Conservation (phyloP, 352 stramenopile genomes). For the Phytophthora aleatoria region DNA sequence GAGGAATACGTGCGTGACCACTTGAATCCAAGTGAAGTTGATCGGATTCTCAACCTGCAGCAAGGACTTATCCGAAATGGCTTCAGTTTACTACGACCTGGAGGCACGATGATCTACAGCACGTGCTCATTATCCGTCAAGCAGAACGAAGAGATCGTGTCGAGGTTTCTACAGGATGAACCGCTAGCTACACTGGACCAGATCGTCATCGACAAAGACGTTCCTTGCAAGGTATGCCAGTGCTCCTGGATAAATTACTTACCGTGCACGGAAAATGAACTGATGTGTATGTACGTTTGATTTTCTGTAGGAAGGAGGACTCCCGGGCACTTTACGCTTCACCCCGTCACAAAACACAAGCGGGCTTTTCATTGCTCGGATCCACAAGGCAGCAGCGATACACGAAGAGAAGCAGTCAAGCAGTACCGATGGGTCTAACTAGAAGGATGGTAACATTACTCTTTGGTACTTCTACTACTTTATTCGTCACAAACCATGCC, state of each 20-base stretch:
- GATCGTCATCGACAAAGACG: slow-evolving; percentile 40
- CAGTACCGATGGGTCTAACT: background rate
- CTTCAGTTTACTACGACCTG: slow-evolving; percentile 86
- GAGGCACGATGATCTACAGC: slow-evolving; percentile 94
- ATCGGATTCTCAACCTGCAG: slow-evolving; percentile 70
- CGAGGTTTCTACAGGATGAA: slow-evolving; percentile 68
- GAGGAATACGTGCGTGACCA: slow-evolving; percentile 76
- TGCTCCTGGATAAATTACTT: background rate
- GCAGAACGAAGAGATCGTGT: slow-evolving; percentile 95
- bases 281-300: background rate
- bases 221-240: slow-evolving; percentile 53
- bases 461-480: background rate
- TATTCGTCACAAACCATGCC: slow-evolving; percentile 16
- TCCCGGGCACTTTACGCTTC: slow-evolving; percentile 69
- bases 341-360: slow-evolving; percentile 72
- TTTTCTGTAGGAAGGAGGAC: slow-evolving; percentile 43
- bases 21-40: slow-evolving; percentile 54
- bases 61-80: slow-evolving; percentile 76
- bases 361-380: slow-evolving; percentile 76
- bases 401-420: too few relatives aligned
- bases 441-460: background rate
- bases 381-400: slow-evolving; percentile 35
- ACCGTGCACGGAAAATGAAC: background rate
- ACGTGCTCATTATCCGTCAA: slow-evolving; percentile 93
- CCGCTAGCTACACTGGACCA: slow-evolving; percentile 38